Conservation (phyloP, 2,329 filamentous ascomycete genomes). For the Sclerotinia borealis region DNA sequence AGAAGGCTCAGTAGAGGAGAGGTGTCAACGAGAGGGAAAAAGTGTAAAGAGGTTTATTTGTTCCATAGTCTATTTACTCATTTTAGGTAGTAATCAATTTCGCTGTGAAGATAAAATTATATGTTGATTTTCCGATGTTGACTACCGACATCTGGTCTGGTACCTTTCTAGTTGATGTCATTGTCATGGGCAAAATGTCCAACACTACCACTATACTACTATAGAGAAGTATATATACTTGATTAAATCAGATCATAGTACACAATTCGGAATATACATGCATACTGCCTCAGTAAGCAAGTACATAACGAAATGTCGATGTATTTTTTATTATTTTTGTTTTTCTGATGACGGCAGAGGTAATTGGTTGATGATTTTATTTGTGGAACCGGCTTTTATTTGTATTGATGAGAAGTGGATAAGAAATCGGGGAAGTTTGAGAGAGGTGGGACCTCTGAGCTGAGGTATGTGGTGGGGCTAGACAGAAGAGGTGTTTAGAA, state of each 20-base stretch:
- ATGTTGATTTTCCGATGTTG: background rate
- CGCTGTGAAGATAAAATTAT: background rate
- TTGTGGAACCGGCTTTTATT: background rate
- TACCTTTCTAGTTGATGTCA: background rate
- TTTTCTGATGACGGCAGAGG: too few species aligned
- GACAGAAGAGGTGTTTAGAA: background rate
- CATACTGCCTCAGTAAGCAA: background rate
- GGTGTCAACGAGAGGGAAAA: too few species aligned
- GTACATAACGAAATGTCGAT: background rate
- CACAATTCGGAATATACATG: accelerated
- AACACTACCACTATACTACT: background rate
- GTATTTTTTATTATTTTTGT: background rate
- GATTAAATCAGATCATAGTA: background rate
- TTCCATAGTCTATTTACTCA: too few species aligned
- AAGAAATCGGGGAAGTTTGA: background rate
- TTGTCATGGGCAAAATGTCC: too few species aligned
- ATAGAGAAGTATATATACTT: too few species aligned
- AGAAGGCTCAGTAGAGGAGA: too few species aligned
- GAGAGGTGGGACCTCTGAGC: background rate
- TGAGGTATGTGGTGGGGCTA: background rate
- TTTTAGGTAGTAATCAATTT: background rate
- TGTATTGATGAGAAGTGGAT: background rate
- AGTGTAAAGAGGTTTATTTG: too few species aligned
- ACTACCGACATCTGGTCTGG: background rate
- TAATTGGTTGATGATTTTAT: too few species aligned